Evolutionary conservation across 2,329 filamentous ascomycete species (phyloP).

Genomic region (Diplocarpon mali): DNA sequence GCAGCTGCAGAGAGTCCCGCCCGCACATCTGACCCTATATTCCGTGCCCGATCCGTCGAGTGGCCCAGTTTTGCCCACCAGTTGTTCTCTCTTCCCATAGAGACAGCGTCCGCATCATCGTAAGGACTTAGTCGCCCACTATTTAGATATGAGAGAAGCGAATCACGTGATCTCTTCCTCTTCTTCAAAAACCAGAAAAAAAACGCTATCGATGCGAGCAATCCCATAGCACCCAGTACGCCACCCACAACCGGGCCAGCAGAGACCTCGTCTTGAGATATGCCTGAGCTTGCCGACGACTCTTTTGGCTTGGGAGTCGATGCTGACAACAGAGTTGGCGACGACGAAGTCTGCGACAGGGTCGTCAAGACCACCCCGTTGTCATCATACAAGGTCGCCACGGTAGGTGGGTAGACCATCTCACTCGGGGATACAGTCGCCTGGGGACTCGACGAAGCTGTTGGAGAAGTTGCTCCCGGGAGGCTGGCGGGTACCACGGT

Average conservation of each 20-base stretch:
- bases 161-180: constrained; percentile 15
- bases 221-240: constrained; percentile 21
- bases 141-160: constrained; percentile 21
- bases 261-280: constrained; percentile 13
- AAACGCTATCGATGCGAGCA: constrained; percentile 21
- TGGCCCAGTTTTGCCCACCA: constrained; percentile 12
- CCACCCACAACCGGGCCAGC: constrained; percentile 22
- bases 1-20: constrained; percentile 17
- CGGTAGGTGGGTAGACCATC: constrained; percentile 11
- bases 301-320: constrained; percentile 5
- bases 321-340: constrained; percentile 10
- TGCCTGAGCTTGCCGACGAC: constrained; percentile 14
- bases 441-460: constrained; percentile 18
- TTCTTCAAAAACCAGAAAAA: constrained; percentile 22
- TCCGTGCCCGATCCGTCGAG: constrained; percentile 11
- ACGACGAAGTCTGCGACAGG: constrained; percentile 13
- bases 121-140: constrained; percentile 16
- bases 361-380: constrained; percentile 5
- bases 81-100: constrained; percentile 11
- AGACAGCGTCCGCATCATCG: constrained; percentile 19
- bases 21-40: constrained; percentile 13
- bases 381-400: constrained; percentile 6
- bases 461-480: no score
- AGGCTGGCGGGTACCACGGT: no score
- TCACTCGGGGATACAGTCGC: constrained; percentile 20